Percentiles rank a stretch among this genome's conserved stretches.
Evolutionary conservation across 495 filamentous ascomycete species (phyloP).

Genomic region (Neohortaea acidophila): DNA sequence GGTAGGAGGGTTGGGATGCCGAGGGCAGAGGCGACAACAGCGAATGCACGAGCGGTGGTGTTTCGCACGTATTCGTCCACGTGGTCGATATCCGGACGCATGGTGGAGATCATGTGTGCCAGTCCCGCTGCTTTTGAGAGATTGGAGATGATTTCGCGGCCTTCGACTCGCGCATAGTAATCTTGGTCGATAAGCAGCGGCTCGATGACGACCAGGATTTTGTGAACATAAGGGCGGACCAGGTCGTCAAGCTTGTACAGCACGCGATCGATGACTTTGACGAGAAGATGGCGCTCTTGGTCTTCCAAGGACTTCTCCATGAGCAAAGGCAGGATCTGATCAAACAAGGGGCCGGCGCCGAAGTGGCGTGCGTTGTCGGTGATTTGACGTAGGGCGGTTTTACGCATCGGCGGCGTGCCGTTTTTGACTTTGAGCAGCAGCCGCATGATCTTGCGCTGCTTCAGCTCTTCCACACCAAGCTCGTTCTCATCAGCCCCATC

Average conservation of each 20-base stretch:
- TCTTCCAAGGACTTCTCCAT: conserved; percentile 99
- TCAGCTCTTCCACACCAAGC: conserved; percentile 86
- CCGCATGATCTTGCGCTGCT: conserved; percentile 97
- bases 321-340: conserved; percentile 89
- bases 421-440: conserved; percentile 98
- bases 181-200: conserved; percentile 97
- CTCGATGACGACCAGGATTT: conserved; percentile 98
- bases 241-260: conserved; percentile 97
- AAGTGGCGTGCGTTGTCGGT: conserved; percentile 97
- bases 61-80: conserved; percentile 99
- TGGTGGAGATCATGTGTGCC: conserved; percentile 97
- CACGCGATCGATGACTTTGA: conserved; percentile 98
- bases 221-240: conserved; percentile 92
- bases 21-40: conserved; percentile 90
- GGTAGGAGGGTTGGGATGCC: conserved; percentile 91
- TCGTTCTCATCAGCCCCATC: conserved; percentile 87
- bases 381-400: conserved; percentile 94
- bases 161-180: conserved; percentile 96
- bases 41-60: conserved; percentile 93
- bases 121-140: conserved; percentile 92
- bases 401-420: conserved; percentile 95
- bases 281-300: conserved; percentile 93
- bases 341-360: conserved; percentile 86
- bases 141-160: conserved; percentile 96
- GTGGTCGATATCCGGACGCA: conserved; percentile 98